Evolutionary conservation across 2,329 filamentous ascomycete genomes (phyloP).

Genomic region (Clonostachys rhizophaga): DNA sequence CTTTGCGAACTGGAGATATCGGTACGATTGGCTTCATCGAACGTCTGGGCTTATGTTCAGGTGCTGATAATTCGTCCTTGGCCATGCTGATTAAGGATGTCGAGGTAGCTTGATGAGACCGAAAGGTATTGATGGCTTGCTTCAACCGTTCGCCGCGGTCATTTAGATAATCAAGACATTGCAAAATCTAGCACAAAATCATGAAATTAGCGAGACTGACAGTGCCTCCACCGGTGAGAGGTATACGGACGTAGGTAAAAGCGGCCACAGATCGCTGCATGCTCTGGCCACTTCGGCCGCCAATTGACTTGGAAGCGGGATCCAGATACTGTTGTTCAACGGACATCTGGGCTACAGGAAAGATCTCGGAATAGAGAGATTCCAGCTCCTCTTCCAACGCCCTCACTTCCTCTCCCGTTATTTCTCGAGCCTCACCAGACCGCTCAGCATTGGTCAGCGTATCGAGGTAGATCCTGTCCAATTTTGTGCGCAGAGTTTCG

Average conservation of each 20-base stretch:
- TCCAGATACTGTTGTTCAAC: constrained; percentile 63
- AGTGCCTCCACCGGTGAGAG: no score
- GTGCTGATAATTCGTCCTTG: constrained; percentile 32
- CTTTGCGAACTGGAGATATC: constrained; percentile 25
- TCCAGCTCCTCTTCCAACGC: constrained; percentile 61
- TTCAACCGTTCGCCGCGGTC: constrained; percentile 37
- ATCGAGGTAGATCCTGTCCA: constrained; percentile 53
- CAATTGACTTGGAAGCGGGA: constrained; percentile 46
- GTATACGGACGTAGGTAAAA: constrained; percentile 41
- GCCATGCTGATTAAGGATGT: constrained; percentile 32
- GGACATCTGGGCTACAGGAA: constrained; percentile 67
- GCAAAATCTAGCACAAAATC: constrained; percentile 10
- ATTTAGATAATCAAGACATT: constrained; percentile 44
- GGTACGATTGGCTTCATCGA: constrained; percentile 13
- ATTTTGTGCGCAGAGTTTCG: constrained; percentile 45
- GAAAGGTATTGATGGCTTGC: constrained; percentile 33
- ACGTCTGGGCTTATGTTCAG: constrained; percentile 10
- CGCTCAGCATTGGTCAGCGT: constrained; percentile 24
- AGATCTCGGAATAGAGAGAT: constrained; percentile 64
- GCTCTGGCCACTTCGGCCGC: constrained; percentile 35
- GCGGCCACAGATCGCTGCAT: constrained; percentile 39
- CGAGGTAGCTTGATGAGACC: constrained; percentile 37
- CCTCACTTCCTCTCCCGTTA: constrained; percentile 33
- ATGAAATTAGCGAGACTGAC: not conserved
- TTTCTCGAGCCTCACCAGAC: constrained; percentile 15